Evolutionary conservation across 768 basidiomycete genomes (phyloP).

Genomic region (Butyriboletus loyo): DNA sequence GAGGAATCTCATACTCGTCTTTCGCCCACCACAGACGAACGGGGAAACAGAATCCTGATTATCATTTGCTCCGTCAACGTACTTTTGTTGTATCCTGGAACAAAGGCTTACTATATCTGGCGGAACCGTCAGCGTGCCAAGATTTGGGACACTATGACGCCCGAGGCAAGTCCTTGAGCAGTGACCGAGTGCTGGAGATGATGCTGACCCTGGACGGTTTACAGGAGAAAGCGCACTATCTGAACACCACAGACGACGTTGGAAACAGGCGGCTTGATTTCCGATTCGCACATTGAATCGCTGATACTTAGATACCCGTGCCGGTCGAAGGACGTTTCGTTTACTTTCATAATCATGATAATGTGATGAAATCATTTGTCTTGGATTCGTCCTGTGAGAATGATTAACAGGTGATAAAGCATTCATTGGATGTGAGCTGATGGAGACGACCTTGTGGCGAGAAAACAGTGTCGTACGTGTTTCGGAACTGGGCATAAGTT

Average conservation of each 20-base stretch:
- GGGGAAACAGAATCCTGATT: constrained; percentile 58
- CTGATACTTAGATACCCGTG: too few species aligned
- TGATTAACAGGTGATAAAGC: too few species aligned
- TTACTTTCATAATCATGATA: too few species aligned
- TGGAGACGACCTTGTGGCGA: too few species aligned
- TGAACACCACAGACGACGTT: constrained; percentile 39
- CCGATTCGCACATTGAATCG: constrained; percentile 52
- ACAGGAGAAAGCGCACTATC: constrained; percentile 58
- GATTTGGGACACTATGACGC: constrained; percentile 57
- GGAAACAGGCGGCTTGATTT: constrained; percentile 63
- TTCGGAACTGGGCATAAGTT: too few species aligned
- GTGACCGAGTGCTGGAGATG: not conserved
- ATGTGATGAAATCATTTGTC: too few species aligned
- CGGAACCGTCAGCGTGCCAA: constrained; percentile 51
- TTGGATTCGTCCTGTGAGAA: too few species aligned
- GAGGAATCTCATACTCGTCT: not conserved
- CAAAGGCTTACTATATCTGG: constrained; percentile 56
- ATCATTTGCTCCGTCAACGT: constrained; percentile 49
- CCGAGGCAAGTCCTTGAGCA: constrained; percentile 34
- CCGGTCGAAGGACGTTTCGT: not conserved
- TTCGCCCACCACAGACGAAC: constrained; percentile 38
- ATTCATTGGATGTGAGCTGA: too few species aligned
- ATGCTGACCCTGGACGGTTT: not conserved
- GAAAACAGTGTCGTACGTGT: too few species aligned
- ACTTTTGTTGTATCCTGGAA: constrained; percentile 49